Conservation (phyloP, 2,329 filamentous ascomycete genomes). For the Fusarium concolor region DNA sequence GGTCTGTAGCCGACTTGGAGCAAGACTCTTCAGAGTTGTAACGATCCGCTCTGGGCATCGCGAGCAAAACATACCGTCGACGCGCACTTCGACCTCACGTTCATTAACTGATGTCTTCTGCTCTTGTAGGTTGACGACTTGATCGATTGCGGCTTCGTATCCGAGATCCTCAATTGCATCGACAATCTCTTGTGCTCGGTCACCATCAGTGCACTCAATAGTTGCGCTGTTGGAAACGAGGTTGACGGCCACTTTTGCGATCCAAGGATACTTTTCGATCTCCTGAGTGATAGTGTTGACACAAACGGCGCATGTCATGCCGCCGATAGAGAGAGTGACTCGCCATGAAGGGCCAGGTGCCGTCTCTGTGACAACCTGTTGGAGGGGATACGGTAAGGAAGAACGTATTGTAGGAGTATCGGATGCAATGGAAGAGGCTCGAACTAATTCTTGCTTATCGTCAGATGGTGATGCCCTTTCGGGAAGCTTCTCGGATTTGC, state of each 20-base stretch:
- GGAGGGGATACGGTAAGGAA: constrained; percentile 32
- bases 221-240: constrained; percentile 75
- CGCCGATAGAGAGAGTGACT: constrained; percentile 70
- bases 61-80: constrained; percentile 80
- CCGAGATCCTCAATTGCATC: constrained; percentile 71
- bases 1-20: constrained; percentile 62
- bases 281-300: constrained; percentile 71
- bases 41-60: constrained; percentile 73
- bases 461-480: constrained; percentile 1
- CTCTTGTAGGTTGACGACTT: constrained; percentile 57
- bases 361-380: constrained; percentile 38
- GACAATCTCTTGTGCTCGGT: constrained; percentile 50
- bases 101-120: constrained; percentile 54
- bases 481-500: constrained; percentile 37
- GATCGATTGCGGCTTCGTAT: constrained; percentile 72
- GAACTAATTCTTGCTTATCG: constrained; percentile 20
- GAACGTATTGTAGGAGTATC: constrained; percentile 16
- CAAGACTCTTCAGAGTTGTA: constrained; percentile 65
- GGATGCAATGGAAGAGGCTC: constrained; percentile 17
- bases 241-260: constrained; percentile 70
- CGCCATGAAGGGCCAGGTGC: constrained; percentile 53
- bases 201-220: constrained; percentile 62
- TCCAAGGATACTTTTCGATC: constrained; percentile 66
- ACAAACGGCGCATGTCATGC: constrained; percentile 81
- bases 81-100: constrained; percentile 71